Percentiles rank a stretch among this genome's conserved stretches.
Evolutionary conservation across 352 stramenopile genomes (phyloP).

Genomic region (Phytophthora agathidicida): DNA sequence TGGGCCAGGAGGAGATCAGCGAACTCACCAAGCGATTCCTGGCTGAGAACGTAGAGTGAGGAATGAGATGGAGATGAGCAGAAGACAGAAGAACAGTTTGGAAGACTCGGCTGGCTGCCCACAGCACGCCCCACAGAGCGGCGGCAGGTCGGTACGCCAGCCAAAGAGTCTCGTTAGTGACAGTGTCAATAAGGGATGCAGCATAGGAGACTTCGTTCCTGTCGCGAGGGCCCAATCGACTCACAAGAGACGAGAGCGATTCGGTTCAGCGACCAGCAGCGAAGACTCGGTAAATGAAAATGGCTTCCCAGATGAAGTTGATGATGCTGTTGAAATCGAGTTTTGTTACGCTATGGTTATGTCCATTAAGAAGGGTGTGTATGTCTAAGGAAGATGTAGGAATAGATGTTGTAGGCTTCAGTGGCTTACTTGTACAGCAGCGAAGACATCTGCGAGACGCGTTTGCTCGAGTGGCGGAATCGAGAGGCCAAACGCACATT

Average conservation of each 20-base stretch:
- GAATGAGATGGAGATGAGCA: slow-evolving; percentile 2
- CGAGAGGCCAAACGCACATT: slow-evolving; percentile 62
- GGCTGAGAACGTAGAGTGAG: slow-evolving; percentile 38
- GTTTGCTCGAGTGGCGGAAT: slow-evolving; percentile 77
- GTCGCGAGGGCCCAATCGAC: slow-evolving; percentile 27
- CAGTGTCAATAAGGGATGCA: slow-evolving; percentile 19
- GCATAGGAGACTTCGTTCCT: slow-evolving; percentile 31
- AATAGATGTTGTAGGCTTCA: no score
- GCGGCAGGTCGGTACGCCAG: slow-evolving; percentile 30
- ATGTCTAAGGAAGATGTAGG: slow-evolving; percentile 10
- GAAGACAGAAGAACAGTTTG: slow-evolving; percentile 4
- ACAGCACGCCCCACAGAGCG: slow-evolving; percentile 33
- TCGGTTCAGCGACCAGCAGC: slow-evolving; percentile 35
- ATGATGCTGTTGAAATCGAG: slow-evolving; percentile 14
- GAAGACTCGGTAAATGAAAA: slow-evolving; percentile 24
- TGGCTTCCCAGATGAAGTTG: slow-evolving; percentile 20
- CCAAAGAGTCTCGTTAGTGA: slow-evolving; percentile 7
- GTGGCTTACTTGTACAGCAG: slow-evolving; percentile 73
- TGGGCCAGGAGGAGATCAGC: slow-evolving; percentile 95
- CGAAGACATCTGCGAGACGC: slow-evolving; percentile 78
- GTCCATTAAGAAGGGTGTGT: neutral
- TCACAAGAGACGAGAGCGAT: slow-evolving; percentile 23
- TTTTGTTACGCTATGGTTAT: slow-evolving; percentile 2
- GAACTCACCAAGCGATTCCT: slow-evolving; percentile 68
- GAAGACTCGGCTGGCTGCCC: slow-evolving; percentile 21